phyloP scores from a whole-genome alignment of 2,329 filamentous ascomycete species.

The Sordariomycetes sp. region DNA sequence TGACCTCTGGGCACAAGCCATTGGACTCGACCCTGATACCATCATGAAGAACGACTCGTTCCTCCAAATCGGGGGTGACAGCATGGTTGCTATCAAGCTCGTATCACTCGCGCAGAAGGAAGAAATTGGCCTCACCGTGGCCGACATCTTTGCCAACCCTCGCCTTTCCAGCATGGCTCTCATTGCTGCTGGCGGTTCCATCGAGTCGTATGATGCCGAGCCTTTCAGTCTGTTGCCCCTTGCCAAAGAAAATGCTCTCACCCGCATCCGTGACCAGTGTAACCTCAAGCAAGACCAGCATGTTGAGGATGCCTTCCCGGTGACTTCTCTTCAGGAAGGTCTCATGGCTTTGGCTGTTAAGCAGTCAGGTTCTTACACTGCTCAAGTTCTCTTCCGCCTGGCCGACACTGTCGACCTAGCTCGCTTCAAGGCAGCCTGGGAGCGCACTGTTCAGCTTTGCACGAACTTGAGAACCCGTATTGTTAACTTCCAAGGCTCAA shows the following conservation, averaged over 20 bases:
- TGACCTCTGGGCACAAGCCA: conserved; percentile 1
- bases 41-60: conserved; percentile 3
- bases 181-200: background rate
- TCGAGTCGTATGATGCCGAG: background rate
- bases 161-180: conserved; percentile 1
- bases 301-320: conserved; percentile 39
- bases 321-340: conserved; percentile 37
- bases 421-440: conserved; percentile 9
- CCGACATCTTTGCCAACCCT: conserved; percentile 2
- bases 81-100: conserved; percentile 8
- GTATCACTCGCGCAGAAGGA: conserved; percentile 8
- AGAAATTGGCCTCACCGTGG: background rate
- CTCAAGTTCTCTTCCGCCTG: conserved; percentile 7
- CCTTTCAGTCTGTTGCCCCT: background rate
- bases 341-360: conserved; percentile 37
- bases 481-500: conserved; percentile 6
- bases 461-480: conserved; percentile 11
- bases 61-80: conserved; percentile 9
- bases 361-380: conserved; percentile 10
- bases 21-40: background rate
- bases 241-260: background rate
- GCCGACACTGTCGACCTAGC: conserved; percentile 5
- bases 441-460: conserved; percentile 7
- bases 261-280: conserved; percentile 3
- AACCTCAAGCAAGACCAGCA: conserved; percentile 3